Base-by-base conservation (phyloP, 257 asterid genomes). In the Solanum megistacrolobum region DNA sequence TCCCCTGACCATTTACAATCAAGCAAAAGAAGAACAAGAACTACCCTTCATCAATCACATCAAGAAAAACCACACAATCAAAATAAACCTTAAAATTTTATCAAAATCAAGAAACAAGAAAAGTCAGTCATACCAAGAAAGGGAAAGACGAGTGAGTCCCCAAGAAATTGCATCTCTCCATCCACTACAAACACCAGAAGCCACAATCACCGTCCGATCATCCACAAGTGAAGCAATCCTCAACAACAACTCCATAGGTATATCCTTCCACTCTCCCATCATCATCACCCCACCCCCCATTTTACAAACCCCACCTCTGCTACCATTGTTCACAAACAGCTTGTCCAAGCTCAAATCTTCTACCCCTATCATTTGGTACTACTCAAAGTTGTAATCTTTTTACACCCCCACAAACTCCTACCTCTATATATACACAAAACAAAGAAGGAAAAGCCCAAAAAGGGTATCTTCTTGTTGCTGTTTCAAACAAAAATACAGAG, bases 101-200 rank as follows among this genome's bases (percentile, higher is more conserved):
- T 81, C 16, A 31, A 21, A 81, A 21, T 32, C 25, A 79, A 81
- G 79, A 12, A 43, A 73, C 23, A 55, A 25, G 34, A 35, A 66
- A 84, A 29, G 12, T 7, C 66, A 35, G 35, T 31, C 18, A 91
- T 95, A 97, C 99, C 99, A 95, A 87, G 96, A 95, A 66, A 97
- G 94, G 87, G 96, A 96, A 72, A 97, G 98, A 85, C 83, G 95
- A 16, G 95, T 91, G 18, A 93, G 95, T 18, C 98, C 99, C 95
- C 96, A 97, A 88, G 94, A 94, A 89, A 97, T 84, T 12, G 99
- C 96, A 87, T 97, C 99, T 91, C 98, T 96, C 99, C 99, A 97
- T 55, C 98, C 99, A 91, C 91, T 93, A 48, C 99, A 97, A 83
- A 97, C 99, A 90, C 95, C 99, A 92, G 99, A 97, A 90, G 98